A percentile compares a stretch with the other conserved stretches of the same genome.
phyloP scores from a whole-genome alignment of 805 yeast genomes.

The Wickerhamiella brachini region DNA sequence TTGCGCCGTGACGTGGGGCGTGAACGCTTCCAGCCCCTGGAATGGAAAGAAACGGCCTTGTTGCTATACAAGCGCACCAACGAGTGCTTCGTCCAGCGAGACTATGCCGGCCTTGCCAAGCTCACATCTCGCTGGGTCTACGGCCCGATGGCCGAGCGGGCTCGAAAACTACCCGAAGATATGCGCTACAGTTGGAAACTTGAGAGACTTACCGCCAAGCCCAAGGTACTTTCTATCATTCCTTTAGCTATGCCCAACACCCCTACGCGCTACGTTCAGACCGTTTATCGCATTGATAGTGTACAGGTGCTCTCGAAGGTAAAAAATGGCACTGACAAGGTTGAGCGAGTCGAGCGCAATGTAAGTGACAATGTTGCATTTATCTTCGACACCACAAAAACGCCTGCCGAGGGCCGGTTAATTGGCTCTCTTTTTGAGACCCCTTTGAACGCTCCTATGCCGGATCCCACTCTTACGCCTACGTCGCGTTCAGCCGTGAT shows the following conservation, averaged over 20 bases:
- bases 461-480: slow-evolving; percentile 19
- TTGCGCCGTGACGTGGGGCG: slow-evolving; percentile 18
- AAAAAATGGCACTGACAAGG: slow-evolving; percentile 32
- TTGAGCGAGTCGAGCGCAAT: slow-evolving; percentile 36
- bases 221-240: slow-evolving; percentile 59
- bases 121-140: slow-evolving; percentile 49
- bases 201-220: slow-evolving; percentile 51
- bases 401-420: slow-evolving; percentile 39
- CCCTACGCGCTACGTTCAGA: slow-evolving; percentile 42
- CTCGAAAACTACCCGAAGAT: slow-evolving; percentile 40
- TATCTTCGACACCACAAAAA: slow-evolving; percentile 42
- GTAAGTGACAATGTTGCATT: slow-evolving; percentile 49
- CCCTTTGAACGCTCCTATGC: slow-evolving; percentile 23
- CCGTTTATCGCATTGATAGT: slow-evolving; percentile 50
- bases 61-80: slow-evolving; percentile 67
- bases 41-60: slow-evolving; percentile 80
- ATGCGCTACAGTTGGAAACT: slow-evolving; percentile 64
- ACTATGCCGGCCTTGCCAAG: slow-evolving; percentile 34
- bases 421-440: slow-evolving; percentile 58
- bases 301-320: slow-evolving; percentile 42
- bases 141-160: slow-evolving; percentile 41
- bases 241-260: slow-evolving; percentile 47
- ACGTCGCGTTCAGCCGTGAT: slow-evolving; percentile 18
- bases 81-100: slow-evolving; percentile 55
- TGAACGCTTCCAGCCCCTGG: slow-evolving; percentile 30